Evolutionary conservation across 495 filamentous ascomycete species (phyloP).

Genomic region (Podospora australis): DNA sequence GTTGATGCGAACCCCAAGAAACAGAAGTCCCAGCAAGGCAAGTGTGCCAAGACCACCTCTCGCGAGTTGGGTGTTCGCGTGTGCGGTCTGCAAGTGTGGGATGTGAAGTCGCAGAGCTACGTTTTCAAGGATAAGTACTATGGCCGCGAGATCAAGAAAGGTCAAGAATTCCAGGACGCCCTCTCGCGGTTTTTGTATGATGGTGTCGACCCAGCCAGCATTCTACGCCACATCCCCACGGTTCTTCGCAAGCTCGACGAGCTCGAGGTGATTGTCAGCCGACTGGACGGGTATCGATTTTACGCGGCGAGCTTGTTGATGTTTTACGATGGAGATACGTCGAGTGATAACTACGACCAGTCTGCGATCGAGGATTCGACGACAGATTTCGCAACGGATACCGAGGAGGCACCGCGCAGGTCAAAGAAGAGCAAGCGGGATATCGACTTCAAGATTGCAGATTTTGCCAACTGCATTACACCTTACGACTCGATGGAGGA

Average conservation of each 20-base stretch:
- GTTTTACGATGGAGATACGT: conserved; percentile 81
- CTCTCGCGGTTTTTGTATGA: conserved; percentile 87
- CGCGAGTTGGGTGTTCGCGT: conserved; percentile 85
- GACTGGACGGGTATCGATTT: conserved; percentile 80
- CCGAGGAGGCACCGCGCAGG: conserved; percentile 35
- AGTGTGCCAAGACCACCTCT: conserved; percentile 89
- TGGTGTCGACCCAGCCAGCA: conserved; percentile 70
- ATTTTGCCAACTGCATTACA: conserved; percentile 96
- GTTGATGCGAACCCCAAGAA: conserved; percentile 91
- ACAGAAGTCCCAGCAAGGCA: conserved; percentile 82
- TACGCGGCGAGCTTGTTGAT: conserved; percentile 93
- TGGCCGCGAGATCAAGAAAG: conserved; percentile 80
- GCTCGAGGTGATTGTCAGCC: conserved; percentile 75
- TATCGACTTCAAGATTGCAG: conserved; percentile 93
- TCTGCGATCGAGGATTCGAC: conserved; percentile 44
- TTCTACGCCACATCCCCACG: conserved; percentile 76
- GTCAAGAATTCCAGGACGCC: conserved; percentile 83
- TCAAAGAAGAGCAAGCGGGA: conserved; percentile 38
- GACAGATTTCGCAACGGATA: conserved; percentile 45
- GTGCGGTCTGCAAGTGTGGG: conserved; percentile 95
- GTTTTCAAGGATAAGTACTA: conserved; percentile 96
- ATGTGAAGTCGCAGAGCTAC: conserved; percentile 73
- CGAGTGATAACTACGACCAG: conserved; percentile 26
- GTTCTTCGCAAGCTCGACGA: conserved; percentile 75
- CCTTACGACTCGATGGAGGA: conserved; percentile 63